These are phyloP conservation scores for Colletotrichum salicis DNA, from an alignment of 2,329 filamentous ascomycete species.

Conservation along the genomic window DNA sequence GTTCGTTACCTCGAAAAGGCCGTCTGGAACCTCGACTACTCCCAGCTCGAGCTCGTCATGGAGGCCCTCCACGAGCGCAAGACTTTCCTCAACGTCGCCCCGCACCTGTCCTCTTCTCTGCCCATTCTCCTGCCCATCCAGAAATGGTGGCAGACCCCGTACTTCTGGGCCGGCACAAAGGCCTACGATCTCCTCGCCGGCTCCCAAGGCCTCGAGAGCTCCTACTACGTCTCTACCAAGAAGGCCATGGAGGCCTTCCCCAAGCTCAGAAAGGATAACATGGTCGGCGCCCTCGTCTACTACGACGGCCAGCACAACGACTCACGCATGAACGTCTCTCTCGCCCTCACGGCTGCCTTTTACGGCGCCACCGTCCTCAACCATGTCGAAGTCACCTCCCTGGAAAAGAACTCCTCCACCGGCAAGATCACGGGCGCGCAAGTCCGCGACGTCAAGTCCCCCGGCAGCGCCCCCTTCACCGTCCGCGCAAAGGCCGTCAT, in stretches of 20 bases:
- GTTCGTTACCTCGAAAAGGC: constrained; percentile 89
- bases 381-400: constrained; percentile 80
- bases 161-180: constrained; percentile 78
- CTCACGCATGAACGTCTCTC: constrained; percentile 86
- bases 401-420: constrained; percentile 75
- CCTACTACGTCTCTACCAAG: constrained; percentile 81
- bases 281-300: constrained; percentile 84
- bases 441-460: constrained; percentile 62
- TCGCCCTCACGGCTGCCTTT: constrained; percentile 82
- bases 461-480: constrained; percentile 71
- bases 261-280: constrained; percentile 77
- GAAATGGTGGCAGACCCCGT: constrained; percentile 85
- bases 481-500: constrained; percentile 83
- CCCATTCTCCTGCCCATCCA: constrained; percentile 86
- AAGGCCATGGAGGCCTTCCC: constrained; percentile 83
- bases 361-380: constrained; percentile 85
- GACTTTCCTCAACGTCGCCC: constrained; percentile 85
- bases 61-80: constrained; percentile 85
- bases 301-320: constrained; percentile 91
- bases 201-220: constrained; percentile 83
- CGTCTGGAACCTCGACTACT: constrained; percentile 85
- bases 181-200: constrained; percentile 85
- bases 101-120: constrained; percentile 82
- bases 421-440: constrained; percentile 77
- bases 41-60: constrained; percentile 82